These are phyloP conservation scores for Exophiala sideris DNA, from an alignment of 2,329 filamentous ascomycete genomes.

Conservation along the genomic window DNA sequence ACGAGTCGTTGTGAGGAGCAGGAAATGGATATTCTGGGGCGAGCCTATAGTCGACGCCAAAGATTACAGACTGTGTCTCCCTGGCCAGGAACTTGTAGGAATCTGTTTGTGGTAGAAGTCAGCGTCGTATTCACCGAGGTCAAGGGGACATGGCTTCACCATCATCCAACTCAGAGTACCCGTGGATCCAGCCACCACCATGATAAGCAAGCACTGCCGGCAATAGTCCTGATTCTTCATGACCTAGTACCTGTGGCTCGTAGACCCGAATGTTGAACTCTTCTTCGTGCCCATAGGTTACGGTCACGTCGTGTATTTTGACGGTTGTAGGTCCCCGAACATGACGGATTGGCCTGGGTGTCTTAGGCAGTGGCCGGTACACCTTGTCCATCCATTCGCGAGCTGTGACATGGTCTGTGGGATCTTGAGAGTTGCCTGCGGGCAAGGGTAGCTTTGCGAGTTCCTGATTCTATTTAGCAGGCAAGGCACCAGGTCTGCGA, in stretches of 20 bases:
- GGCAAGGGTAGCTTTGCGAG: no score
- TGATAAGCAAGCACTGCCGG: slow-evolving; percentile 11
- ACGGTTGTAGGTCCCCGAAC: background rate
- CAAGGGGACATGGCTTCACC: background rate
- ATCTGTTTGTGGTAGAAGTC: background rate
- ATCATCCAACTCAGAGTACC: slow-evolving; percentile 8
- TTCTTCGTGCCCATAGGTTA: background rate
- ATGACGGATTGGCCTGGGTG: background rate
- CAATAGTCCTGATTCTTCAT: background rate
- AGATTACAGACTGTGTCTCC: slow-evolving; percentile 45
- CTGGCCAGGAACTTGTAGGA: background rate
- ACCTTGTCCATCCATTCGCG: no score
- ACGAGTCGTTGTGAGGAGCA: slow-evolving; percentile 61
- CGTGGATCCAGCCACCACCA: slow-evolving; percentile 18
- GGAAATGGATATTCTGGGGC: slow-evolving; percentile 62
- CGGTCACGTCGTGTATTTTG: background rate
- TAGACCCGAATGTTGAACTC: slow-evolving; percentile 4
- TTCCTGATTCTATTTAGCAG: no score
- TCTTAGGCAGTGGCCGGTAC: no score
- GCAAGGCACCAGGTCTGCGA: no score
- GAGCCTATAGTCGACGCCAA: slow-evolving; percentile 60
- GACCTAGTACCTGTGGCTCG: background rate
- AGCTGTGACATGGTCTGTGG: no score
- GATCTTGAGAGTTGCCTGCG: no score
- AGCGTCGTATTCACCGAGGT: background rate